Conservation (phyloP, 805 yeast species). For the Schizosaccharomyces osmophilus region DNA sequence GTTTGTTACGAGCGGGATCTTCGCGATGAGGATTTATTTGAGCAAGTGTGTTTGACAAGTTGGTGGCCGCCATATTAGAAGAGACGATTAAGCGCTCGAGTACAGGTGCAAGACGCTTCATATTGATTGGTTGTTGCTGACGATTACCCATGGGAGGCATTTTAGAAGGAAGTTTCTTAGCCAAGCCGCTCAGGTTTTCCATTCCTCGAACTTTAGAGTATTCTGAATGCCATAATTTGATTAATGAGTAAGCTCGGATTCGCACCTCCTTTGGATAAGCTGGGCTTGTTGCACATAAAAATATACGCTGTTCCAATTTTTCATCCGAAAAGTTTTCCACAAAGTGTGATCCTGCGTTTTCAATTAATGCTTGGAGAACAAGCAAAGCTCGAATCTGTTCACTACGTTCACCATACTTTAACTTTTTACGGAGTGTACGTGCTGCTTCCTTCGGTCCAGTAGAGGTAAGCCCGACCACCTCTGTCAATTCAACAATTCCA, state of each 20-base stretch:
- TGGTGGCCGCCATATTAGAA: slow-evolving; percentile 49
- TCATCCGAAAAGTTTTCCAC: slow-evolving; percentile 22
- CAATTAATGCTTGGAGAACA: slow-evolving; percentile 34
- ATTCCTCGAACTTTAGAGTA: slow-evolving; percentile 26
- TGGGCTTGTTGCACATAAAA: slow-evolving; percentile 22
- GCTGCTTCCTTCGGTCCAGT: slow-evolving; percentile 52
- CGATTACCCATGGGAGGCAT: not conserved
- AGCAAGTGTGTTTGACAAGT: slow-evolving; percentile 34
- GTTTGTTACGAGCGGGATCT: slow-evolving; percentile 37
- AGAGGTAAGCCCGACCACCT: slow-evolving; percentile 22
- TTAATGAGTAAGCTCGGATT: slow-evolving; percentile 25
- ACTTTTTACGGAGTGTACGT: slow-evolving; percentile 62
- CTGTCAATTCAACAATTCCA: slow-evolving; percentile 33
- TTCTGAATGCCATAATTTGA: slow-evolving; percentile 43
- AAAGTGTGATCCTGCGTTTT: slow-evolving; percentile 23
- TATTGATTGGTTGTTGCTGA: slow-evolving; percentile 9
- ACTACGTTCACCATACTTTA: slow-evolving; percentile 53
- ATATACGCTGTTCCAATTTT: slow-evolving; percentile 39
- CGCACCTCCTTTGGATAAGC: slow-evolving; percentile 21
- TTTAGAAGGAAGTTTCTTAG: slow-evolving; percentile 19
- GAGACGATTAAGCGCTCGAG: slow-evolving; percentile 47
- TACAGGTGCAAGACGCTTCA: slow-evolving; percentile 47
- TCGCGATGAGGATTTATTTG: slow-evolving; percentile 20
- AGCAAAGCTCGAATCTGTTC: slow-evolving; percentile 49
- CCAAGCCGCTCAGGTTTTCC: slow-evolving; percentile 24